Conservation (phyloP, 768 basidiomycete species). For the Arthromyces matolae region DNA sequence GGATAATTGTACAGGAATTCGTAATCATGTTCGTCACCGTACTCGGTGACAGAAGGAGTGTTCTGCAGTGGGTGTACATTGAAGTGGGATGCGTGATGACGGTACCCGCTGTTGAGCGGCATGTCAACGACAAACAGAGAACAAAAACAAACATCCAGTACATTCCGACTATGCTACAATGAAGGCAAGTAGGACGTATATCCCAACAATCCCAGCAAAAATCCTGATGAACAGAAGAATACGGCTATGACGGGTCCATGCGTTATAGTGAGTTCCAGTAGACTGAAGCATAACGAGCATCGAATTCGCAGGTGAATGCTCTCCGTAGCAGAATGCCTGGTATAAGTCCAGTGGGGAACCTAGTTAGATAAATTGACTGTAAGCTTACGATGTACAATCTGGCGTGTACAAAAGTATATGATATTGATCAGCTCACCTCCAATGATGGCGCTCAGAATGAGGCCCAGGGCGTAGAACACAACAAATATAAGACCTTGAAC, state of each 20-base stretch:
- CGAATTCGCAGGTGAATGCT: constrained; percentile 20
- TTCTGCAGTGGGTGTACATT: too few relatives aligned
- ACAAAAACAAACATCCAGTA: neutral
- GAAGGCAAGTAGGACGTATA: constrained; percentile 17
- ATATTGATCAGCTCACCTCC: too few relatives aligned
- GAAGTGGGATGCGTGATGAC: too few relatives aligned
- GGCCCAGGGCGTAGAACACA: constrained; percentile 15
- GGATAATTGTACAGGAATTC: too few relatives aligned
- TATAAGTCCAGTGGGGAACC: constrained; percentile 24
- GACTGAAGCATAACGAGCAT: constrained; percentile 23
- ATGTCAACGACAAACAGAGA: too few relatives aligned
- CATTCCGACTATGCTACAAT: neutral
- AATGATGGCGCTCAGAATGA: constrained; percentile 16
- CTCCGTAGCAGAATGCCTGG: constrained; percentile 22
- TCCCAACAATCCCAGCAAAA: constrained; percentile 14
- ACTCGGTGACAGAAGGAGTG: too few relatives aligned
- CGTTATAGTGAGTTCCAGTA: constrained; percentile 21
- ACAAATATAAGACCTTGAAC: constrained; percentile 16
- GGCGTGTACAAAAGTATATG: too few relatives aligned
- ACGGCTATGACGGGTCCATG: constrained; percentile 59
- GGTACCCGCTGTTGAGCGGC: too few relatives aligned
- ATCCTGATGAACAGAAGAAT: constrained; percentile 48
- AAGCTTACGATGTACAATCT: constrained; percentile 1
- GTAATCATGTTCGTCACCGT: too few relatives aligned
- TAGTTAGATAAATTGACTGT: neutral